These are phyloP conservation scores for Ceratocystis ficicola DNA, from an alignment of 2,329 filamentous ascomycete species.

Conservation along the genomic window DNA sequence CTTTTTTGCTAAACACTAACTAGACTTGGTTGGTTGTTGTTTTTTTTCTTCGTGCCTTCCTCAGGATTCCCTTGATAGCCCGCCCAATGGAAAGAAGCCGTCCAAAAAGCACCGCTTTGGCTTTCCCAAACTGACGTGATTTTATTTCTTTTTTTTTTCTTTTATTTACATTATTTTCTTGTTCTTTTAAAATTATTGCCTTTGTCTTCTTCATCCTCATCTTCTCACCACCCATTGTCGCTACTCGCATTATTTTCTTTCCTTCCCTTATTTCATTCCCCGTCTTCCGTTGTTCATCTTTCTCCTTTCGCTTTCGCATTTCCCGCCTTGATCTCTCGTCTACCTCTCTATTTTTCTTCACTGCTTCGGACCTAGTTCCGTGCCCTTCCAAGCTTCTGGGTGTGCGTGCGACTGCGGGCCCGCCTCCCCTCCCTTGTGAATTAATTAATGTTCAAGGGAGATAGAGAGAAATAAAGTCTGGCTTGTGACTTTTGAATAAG, in stretches of 20 bases:
- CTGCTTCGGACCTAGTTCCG: neutral
- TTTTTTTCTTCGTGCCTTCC: neutral
- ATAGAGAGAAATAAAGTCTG: neutral
- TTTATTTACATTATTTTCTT: neutral
- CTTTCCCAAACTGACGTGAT: conserved; percentile 6
- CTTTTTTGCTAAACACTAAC: neutral
- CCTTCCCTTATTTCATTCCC: neutral
- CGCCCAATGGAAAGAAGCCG: neutral
- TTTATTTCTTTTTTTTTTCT: neutral
- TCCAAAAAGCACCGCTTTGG: neutral
- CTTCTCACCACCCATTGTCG: neutral
- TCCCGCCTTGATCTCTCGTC: neutral
- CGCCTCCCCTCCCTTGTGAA: neutral
- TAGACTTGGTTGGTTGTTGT: neutral
- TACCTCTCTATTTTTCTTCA: neutral
- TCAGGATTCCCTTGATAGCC: neutral
- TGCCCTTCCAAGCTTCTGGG: neutral
- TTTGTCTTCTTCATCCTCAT: neutral
- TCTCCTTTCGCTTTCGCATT: neutral
- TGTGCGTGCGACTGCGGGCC: conserved; percentile 6
- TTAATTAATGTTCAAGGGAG: too few relatives aligned
- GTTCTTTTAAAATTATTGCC: neutral
- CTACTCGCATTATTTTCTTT: neutral
- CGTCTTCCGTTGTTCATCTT: neutral
- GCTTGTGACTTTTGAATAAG: neutral